These are phyloP conservation scores for Suhomyces sp. DNA, from an alignment of 805 yeast species.

Conservation along the genomic window DNA sequence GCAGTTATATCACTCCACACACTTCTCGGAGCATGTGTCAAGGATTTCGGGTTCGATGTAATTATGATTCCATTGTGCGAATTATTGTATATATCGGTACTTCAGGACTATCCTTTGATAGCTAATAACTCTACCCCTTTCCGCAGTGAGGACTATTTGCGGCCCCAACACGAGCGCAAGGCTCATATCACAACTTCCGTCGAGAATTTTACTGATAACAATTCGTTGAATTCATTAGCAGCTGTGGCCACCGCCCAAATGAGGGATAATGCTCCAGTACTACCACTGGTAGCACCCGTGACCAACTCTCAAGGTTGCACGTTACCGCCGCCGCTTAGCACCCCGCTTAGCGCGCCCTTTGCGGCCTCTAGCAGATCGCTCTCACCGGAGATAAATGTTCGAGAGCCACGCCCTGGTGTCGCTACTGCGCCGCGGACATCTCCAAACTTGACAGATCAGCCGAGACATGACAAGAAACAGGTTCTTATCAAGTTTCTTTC, in stretches of 20 bases:
- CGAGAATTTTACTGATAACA: slow-evolving; percentile 3
- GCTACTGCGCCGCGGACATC: neutral
- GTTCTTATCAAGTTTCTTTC: slow-evolving; percentile 50
- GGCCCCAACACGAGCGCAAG: neutral
- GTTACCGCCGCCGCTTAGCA: neutral
- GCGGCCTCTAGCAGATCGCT: slow-evolving; percentile 2
- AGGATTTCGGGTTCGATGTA: slow-evolving; percentile 77
- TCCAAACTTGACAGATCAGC: neutral
- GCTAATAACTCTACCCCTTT: slow-evolving; percentile 28
- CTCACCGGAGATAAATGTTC: neutral
- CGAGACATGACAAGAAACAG: slow-evolving; percentile 16
- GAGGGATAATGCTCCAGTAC: slow-evolving; percentile 6
- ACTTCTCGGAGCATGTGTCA: slow-evolving; percentile 65
- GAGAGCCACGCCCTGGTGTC: neutral
- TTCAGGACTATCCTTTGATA: slow-evolving; percentile 64
- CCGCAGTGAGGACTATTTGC: slow-evolving; percentile 6
- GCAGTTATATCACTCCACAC: slow-evolving; percentile 56
- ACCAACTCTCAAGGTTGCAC: neutral
- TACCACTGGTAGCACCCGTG: neutral
- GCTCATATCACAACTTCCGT: neutral
- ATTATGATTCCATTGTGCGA: slow-evolving; percentile 66
- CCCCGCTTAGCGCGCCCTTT: neutral
- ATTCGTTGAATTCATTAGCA: slow-evolving; percentile 29
- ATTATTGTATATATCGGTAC: slow-evolving; percentile 57
- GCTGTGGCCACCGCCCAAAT: slow-evolving; percentile 31